Evolutionary conservation across 495 filamentous ascomycete species (phyloP), one percentile per base, ranked within the genome.

Genomic region (Lasiosphaeris hirsuta): DNA sequence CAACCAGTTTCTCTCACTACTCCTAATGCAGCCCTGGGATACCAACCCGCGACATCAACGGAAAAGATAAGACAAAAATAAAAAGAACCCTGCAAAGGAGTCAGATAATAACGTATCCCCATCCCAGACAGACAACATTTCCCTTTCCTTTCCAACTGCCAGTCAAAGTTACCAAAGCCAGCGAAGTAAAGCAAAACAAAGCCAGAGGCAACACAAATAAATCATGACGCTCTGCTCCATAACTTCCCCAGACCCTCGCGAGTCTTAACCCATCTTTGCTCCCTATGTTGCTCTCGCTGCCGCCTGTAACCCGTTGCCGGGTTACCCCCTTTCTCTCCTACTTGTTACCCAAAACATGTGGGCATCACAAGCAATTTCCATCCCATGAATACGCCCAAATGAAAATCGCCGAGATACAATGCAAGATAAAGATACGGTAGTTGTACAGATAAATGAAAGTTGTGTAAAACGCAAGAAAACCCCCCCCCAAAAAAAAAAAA

Each of bases 401-500:
- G 34, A 23, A 49, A 38, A 19, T 39, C 18, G 38, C 8, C 34
- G 34, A 39, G 30, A 51, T 39, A 23, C 18, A 40, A 51, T 51
- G 49, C 49, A 51, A 30, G n/a, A 19, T 39, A 19, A 36, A 7
- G 14, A 34, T 36, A 36, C 33, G n/a, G 3, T 51, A 51, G n/a
- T 51, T 38, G 30, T 51, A 51, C 49, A 51, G 35, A 40, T 14
- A 40, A 51, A 37, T 0, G 36, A 48, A 17, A 38, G 30, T 9
- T 23, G 40, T 51, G 18, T 11, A 40, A 47, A 23, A 23, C 4
- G 18, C 4, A 51, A 40, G 15, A n/a, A 10, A 9, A 10, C 15
- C 4, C 33, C 14, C 35, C 15, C 13, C 14, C 48, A n/a, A 38
- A 52, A 45, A 52, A 57, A 54, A 38, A 46, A 56, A 54, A 56